Percentiles rank a stretch among this genome's conserved stretches.
Evolutionary conservation across 768 basidiomycete genomes (phyloP).

Genomic region (Kwoniella bestiolae): DNA sequence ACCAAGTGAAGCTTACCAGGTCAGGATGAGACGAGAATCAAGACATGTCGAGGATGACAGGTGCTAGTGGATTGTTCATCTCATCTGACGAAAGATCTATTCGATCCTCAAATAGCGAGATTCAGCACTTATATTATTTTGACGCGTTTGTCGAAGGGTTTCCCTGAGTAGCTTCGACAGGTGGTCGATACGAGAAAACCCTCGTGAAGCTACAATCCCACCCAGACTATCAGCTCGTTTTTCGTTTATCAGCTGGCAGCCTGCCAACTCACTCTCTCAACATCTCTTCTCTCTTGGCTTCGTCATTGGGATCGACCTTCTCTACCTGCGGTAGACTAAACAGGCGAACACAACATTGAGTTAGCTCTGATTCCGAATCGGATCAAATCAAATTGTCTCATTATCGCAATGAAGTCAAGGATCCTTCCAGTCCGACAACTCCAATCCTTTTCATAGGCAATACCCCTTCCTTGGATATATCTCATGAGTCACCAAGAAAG

Average conservation of each 20-base stretch:
- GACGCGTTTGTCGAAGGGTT: background rate
- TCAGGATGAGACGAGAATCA: no score
- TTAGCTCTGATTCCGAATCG: no score
- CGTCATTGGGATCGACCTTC: conserved; percentile 23
- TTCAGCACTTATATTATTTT: no score
- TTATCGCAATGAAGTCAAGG: no score
- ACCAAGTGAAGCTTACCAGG: no score
- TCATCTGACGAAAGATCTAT: no score
- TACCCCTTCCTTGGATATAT: background rate
- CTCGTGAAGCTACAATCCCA: conserved; percentile 31
- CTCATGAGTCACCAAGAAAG: background rate
- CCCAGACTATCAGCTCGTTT: background rate
- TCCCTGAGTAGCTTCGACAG: background rate
- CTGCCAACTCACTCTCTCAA: conserved; percentile 51
- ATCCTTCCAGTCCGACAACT: no score
- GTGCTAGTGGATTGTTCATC: no score
- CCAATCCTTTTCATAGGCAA: background rate
- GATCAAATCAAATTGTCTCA: no score
- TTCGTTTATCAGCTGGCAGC: background rate
- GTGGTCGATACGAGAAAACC: conserved; percentile 33
- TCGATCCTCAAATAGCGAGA: no score
- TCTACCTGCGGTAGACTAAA: conserved; percentile 19
- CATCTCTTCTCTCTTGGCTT: conserved; percentile 32
- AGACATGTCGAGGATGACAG: no score
- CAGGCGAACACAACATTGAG: background rate